A percentile compares a stretch with the other conserved stretches of the same genome.
These are phyloP conservation scores for Terfezia boudieri DNA, from an alignment of 495 filamentous ascomycete species.

Conservation along the genomic window DNA sequence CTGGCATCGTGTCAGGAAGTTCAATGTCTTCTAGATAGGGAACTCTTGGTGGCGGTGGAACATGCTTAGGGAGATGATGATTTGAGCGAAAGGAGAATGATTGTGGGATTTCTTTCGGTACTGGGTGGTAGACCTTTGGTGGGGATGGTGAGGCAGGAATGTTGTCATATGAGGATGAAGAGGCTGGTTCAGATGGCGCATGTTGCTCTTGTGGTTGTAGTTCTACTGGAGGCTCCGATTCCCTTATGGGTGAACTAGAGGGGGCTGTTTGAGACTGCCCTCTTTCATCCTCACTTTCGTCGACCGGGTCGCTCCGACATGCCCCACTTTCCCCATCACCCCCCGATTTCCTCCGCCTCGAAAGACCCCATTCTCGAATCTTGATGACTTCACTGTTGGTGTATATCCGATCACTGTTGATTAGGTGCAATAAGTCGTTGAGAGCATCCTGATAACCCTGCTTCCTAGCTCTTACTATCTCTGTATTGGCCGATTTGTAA, in stretches of 20 bases:
- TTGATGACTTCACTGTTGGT: background rate
- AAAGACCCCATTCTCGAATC: background rate
- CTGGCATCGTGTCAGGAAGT: background rate
- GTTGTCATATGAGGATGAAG: background rate
- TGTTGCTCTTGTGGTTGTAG: background rate
- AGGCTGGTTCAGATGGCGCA: background rate
- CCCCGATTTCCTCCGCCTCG: background rate
- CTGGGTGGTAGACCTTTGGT: background rate
- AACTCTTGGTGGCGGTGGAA: background rate
- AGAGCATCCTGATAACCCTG: conserved; percentile 87
- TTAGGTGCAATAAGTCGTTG: conserved; percentile 64
- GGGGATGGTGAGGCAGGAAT: background rate
- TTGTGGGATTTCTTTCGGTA: background rate
- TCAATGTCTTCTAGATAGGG: background rate
- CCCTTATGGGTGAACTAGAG: background rate
- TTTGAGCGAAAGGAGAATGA: background rate
- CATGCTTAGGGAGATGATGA: background rate
- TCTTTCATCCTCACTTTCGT: background rate
- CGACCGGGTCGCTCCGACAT: background rate
- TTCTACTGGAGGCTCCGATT: background rate
- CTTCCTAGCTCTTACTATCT: conserved; percentile 36
- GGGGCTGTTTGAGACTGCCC: background rate
- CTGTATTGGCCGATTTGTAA: conserved; percentile 68
- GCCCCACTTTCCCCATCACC: background rate
- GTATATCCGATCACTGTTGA: conserved; percentile 38